Evolutionary conservation across 2,329 filamentous ascomycete species (phyloP).

Genomic region (Fusarium zealandicum): DNA sequence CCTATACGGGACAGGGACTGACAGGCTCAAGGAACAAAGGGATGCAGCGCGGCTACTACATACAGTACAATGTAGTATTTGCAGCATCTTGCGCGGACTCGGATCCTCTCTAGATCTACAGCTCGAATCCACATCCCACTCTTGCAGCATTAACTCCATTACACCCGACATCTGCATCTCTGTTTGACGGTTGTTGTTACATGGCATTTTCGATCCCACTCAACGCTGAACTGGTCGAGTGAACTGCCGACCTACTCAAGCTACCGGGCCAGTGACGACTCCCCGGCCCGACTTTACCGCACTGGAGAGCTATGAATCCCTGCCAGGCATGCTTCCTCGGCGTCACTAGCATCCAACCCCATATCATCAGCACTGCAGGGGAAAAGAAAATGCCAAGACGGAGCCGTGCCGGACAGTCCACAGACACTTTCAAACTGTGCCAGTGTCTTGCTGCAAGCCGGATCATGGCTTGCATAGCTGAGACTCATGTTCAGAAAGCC

Average conservation of each 20-base stretch:
- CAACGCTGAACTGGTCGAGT: background rate
- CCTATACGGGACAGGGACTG: too few relatives aligned
- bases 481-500: conserved; percentile 4
- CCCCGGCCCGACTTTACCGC: conserved; percentile 2
- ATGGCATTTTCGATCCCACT: conserved; percentile 8
- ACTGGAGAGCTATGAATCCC: conserved; percentile 5
- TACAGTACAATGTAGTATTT: too few relatives aligned
- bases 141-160: conserved; percentile 6
- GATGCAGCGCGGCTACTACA: too few relatives aligned
- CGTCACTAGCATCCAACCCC: conserved; percentile 27
- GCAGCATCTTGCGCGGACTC: conserved; percentile 10
- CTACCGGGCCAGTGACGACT: background rate
- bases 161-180: conserved; percentile 4
- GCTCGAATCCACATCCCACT: conserved; percentile 30
- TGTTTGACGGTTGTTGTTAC: background rate
- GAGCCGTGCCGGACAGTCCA: conserved; percentile 21
- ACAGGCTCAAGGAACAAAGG: conserved; percentile 23
- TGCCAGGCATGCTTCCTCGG: conserved; percentile 17
- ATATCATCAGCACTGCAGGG: conserved; percentile 16
- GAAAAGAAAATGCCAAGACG: conserved; percentile 8
- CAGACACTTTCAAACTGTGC: conserved; percentile 27
- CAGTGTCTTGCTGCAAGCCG: conserved; percentile 21
- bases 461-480: conserved; percentile 24
- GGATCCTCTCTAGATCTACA: conserved; percentile 28
- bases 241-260: background rate